Evolutionary conservation across 2,329 filamentous ascomycete species (phyloP), one percentile per base, ranked within the genome.

Genomic region (Phaeophleospora eucalypticola): DNA sequence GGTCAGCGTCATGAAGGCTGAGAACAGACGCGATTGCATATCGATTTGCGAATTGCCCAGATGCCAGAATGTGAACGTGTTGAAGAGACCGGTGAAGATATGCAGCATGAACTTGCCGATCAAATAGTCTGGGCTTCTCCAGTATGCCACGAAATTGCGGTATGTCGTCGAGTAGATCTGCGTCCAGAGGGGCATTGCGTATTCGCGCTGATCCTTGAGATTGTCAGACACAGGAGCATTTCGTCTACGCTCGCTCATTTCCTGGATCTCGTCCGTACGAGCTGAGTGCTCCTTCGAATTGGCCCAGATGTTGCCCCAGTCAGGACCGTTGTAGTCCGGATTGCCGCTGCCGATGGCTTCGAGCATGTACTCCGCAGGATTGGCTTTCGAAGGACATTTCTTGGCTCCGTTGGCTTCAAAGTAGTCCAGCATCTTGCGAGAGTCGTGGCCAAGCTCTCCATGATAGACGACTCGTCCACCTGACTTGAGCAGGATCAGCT

Each of bases 111-210:
- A 65, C 74, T 93, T 93, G 61, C 86, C 83, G 70, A 90, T 91
- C 64, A 94, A 87, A 70, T 93, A 93, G 53, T 27, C 59, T 44
- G 66, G 89, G 0, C 83, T 89, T 51, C 89, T 84, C 87, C 89
- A 94, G 76, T 91, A 91, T 65, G 94, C 88, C 63, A 89, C 80
- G 73, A 91, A 91, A 27, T 90, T 84, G 59, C 89, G 86, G 56
- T 77, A 65, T 15, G 81, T 76, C 45, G 87, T 85, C 60, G 83
- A 76, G 42, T 68, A 71, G 38, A 90, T 71, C 66, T 95, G 89
- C 4, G 72, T 63, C 33, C 56, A 59, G 64, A 93, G 87, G 0
- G 85, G 79, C 4, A 87, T 86, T 2, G 89, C 88, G 51, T 93
- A 94, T 65, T 94, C 87, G 51, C 80, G 78, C 67, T 82, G 86